Evolutionary conservation across 208 protist genomes (phyloP), one percentile per base, ranked within the genome.

Genomic region (Spongospora subterranea): DNA sequence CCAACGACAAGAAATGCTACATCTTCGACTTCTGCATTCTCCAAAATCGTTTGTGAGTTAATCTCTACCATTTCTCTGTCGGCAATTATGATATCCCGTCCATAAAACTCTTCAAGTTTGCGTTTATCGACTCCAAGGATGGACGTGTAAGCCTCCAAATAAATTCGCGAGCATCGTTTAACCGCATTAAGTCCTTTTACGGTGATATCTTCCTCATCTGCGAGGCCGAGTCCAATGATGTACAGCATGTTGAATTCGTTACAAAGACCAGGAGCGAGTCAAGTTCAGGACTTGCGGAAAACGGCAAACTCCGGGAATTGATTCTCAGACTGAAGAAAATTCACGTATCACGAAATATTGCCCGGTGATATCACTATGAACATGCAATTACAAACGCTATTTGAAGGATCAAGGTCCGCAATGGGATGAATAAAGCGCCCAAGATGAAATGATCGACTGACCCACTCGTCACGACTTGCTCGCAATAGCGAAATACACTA

Each of bases 1-100:
- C 99, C 99, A 43, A 99, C 98, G 38, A 99, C 98, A 0, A 99
- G 96, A 0, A 99, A 95, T 0, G 97, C 97, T 1, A 99, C 96
- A 38, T 98, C 96, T 0, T 91, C 88, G 32, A 91, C 92, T 29
- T 94, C 91, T 0, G 97, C 97, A 13, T 93, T 89, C 0, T 96
- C 93, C 35, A 99, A 93, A 0, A 99, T 97, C 1, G 91, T 66
- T 41, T 98, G 95, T 17, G 92, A 95, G 0, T 96, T 96, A 90
- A 94, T 96, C 93, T 94, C 93, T 1, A 92, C 60, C 45, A 93
- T 46, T 53, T 94, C 92, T 40, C 93, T 65, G 45, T 94, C 92
- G 6, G 93, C 93, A 0, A 93, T 29, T n/a, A 94, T 64, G n/a
- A 93, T 64, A 35, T 93, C 24, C 88, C 11, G 13, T 40, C 45